Conservation (phyloP, 805 yeast genomes). For the Tetrapisispora iriomotensis region DNA sequence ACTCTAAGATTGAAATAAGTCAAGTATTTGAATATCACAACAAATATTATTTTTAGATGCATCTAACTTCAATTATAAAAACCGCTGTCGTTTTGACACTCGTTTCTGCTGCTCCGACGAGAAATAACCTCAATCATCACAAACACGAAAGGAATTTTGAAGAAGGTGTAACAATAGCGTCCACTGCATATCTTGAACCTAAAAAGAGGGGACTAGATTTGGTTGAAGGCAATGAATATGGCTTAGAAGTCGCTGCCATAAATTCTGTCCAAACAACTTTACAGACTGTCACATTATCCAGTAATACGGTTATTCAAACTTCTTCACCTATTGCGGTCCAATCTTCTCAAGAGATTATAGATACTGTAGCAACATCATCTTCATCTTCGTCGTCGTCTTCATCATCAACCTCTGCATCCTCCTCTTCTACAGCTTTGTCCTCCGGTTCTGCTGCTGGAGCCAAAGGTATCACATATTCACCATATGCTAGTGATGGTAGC, state of each 20-base stretch:
- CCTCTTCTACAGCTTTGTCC: slow-evolving; percentile 28
- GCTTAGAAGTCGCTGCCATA: slow-evolving; percentile 7
- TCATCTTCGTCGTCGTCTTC: slow-evolving; percentile 26
- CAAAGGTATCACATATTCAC: slow-evolving; percentile 75
- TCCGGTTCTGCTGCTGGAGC: slow-evolving; percentile 35
- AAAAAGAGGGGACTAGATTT: background rate
- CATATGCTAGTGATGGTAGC: slow-evolving; percentile 56
- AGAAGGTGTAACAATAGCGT: background rate
- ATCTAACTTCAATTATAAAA: background rate
- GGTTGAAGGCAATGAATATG: background rate
- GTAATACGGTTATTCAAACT: no score
- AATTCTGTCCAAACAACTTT: slow-evolving; percentile 8
- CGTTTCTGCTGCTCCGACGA: slow-evolving; percentile 7
- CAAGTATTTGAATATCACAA: no score
- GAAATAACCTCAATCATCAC: slow-evolving; percentile 3
- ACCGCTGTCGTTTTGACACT: slow-evolving; percentile 2
- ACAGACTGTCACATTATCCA: slow-evolving; percentile 9
- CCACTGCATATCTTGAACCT: background rate
- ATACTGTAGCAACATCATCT: slow-evolving; percentile 6
- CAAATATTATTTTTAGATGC: background rate
- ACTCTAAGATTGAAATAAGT: no score
- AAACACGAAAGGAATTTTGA: slow-evolving; percentile 28
- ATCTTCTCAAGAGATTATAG: slow-evolving; percentile 14
- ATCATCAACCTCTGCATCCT: slow-evolving; percentile 26
- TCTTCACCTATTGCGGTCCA: slow-evolving; percentile 4